Percentiles rank a stretch among this genome's conserved stretches.
Evolutionary conservation across 192 early-diverging fungal species (phyloP).

Genomic region (Entrophospora sp.): DNA sequence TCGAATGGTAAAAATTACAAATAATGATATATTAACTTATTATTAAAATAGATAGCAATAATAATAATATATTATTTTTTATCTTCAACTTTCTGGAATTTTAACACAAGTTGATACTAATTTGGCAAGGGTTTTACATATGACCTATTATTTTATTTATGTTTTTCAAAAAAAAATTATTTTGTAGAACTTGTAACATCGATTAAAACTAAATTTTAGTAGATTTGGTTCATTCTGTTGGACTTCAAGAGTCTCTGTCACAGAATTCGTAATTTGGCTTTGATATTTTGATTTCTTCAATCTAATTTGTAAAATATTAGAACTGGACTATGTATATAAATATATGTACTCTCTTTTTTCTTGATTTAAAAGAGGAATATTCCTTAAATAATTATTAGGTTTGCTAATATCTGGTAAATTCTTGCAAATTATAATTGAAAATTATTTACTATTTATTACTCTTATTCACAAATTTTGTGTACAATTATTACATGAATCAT

Average conservation of each 20-base stretch:
- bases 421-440: no score
- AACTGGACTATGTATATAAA: neutral
- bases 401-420: no score
- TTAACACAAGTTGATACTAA: neutral
- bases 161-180: neutral
- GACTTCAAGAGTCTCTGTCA: neutral
- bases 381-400: neutral
- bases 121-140: neutral
- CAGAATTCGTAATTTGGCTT: neutral
- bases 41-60: no score
- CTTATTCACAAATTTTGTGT: no score
- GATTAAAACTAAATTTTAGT: neutral
- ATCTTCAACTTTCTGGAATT: neutral
- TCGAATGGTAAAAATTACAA: no score
- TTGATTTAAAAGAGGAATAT: neutral
- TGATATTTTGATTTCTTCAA: neutral
- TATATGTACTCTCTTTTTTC: neutral
- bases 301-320: neutral
- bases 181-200: neutral
- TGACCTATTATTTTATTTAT: neutral
- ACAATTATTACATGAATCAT: no score
- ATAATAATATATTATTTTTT: no score
- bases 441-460: no score
- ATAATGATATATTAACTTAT: no score
- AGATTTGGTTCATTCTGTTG: neutral